Evolutionary conservation across 257 asterid species (phyloP).

Genomic region (Phtheirospermum japonicum): DNA sequence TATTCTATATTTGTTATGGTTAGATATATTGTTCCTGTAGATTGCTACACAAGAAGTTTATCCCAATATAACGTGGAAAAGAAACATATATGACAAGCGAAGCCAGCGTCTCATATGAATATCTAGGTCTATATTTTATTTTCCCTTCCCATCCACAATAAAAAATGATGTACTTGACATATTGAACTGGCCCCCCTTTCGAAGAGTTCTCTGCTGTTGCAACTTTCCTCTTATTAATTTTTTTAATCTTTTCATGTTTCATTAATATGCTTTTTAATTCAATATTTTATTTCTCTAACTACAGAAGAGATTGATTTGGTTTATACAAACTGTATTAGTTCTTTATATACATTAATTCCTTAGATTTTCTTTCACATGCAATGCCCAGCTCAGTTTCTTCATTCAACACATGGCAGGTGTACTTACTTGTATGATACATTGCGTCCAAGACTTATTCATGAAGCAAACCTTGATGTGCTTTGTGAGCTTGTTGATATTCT

Average conservation of each 20-base stretch:
- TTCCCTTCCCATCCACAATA: constrained; percentile 10
- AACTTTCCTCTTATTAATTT: constrained; percentile 4
- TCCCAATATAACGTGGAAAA: constrained; percentile 1
- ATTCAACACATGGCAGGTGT: too few relatives aligned
- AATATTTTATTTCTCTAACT: constrained; percentile 11
- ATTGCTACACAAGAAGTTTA: constrained; percentile 1
- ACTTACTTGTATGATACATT: too few relatives aligned
- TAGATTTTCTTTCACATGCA: too few relatives aligned
- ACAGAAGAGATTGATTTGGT: not conserved
- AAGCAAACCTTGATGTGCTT: constrained; percentile 89
- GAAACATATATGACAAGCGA: too few relatives aligned
- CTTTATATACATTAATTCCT: constrained; percentile 30
- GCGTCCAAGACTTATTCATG: too few relatives aligned
- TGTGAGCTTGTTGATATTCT: constrained; percentile 95
- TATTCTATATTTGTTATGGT: not conserved
- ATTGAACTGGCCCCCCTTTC: not conserved
- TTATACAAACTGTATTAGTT: not conserved
- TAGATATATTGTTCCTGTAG: not conserved
- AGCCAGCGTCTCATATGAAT: not conserved
- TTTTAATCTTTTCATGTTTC: constrained; percentile 8
- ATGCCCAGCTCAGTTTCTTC: too few relatives aligned
- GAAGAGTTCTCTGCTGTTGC: too few relatives aligned
- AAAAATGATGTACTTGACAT: not conserved
- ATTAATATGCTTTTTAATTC: constrained; percentile 12
- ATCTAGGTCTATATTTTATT: constrained; percentile 1